These are phyloP conservation scores for Mycena indigotica DNA, from an alignment of 768 basidiomycete species.

Conservation along the genomic window DNA sequence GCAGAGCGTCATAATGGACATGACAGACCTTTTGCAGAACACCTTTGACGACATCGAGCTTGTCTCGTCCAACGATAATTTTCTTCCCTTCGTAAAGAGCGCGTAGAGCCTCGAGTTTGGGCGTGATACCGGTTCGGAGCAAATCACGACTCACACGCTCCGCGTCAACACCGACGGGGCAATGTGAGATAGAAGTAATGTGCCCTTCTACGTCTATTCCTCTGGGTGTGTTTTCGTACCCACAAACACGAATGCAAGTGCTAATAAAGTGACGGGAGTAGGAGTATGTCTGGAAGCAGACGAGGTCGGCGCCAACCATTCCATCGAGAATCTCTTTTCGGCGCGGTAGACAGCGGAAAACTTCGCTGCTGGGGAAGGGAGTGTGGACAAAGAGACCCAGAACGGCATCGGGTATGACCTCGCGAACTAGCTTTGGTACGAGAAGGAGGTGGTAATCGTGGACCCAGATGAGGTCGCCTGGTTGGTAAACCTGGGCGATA, in stretches of 20 bases:
- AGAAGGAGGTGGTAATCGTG: slow-evolving; percentile 97
- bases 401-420: slow-evolving; percentile 64
- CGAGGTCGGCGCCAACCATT: slow-evolving; percentile 95
- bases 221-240: slow-evolving; percentile 77
- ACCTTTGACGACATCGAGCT: slow-evolving; percentile 98
- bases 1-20: background rate
- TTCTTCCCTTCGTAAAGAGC: slow-evolving; percentile 94
- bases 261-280: slow-evolving; percentile 88
- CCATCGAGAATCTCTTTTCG: slow-evolving; percentile 95
- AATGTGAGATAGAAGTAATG: slow-evolving; percentile 80
- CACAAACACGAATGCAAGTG: slow-evolving; percentile 94
- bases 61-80: slow-evolving; percentile 97
- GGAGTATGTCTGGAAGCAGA: slow-evolving; percentile 80
- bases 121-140: slow-evolving; percentile 80
- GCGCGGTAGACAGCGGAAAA: slow-evolving; percentile 90
- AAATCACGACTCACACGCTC: slow-evolving; percentile 84
- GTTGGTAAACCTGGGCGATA: slow-evolving; percentile 40
- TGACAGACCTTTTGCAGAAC: slow-evolving; percentile 84
- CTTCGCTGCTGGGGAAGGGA: slow-evolving; percentile 95
- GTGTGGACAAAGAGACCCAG: slow-evolving; percentile 97
- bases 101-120: slow-evolving; percentile 85
- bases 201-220: slow-evolving; percentile 88
- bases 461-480: slow-evolving; percentile 89
- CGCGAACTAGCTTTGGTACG: slow-evolving; percentile 82
- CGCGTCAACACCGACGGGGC: slow-evolving; percentile 95